A percentile compares a stretch with the other conserved stretches of the same genome.
These are phyloP conservation scores for Aspergillus indologenus DNA, from an alignment of 495 filamentous ascomycete genomes.

Conservation along the genomic window DNA sequence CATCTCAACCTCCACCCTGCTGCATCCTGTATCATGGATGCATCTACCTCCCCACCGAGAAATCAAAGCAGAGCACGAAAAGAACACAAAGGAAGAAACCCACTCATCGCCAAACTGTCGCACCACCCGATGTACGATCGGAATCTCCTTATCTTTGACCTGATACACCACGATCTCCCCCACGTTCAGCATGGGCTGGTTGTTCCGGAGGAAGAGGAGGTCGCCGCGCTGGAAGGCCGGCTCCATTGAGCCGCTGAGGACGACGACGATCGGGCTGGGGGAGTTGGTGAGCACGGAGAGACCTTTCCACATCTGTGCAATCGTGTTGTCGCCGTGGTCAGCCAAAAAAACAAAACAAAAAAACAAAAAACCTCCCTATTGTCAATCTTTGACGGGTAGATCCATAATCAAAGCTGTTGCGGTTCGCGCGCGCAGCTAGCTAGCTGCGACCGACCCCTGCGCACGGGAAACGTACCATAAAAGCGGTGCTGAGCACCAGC, in stretches of 20 bases:
- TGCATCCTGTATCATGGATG: not conserved
- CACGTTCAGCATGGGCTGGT: conserved; percentile 62
- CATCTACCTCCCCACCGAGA: not conserved
- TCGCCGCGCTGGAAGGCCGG: conserved; percentile 96
- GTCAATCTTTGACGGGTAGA: too few relatives aligned
- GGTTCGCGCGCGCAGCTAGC: not conserved
- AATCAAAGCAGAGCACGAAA: not conserved
- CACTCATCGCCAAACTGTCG: conserved; percentile 60
- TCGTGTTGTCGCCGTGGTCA: not conserved
- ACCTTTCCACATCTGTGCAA: conserved; percentile 82
- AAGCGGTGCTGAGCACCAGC: conserved; percentile 88
- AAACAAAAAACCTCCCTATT: too few relatives aligned
- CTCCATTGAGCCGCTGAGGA: conserved; percentile 93
- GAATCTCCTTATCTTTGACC: conserved; percentile 70
- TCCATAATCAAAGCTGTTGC: too few relatives aligned
- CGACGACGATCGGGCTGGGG: conserved; percentile 91
- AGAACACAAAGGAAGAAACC: not conserved
- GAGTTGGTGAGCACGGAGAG: conserved; percentile 83
- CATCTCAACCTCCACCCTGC: too few relatives aligned
- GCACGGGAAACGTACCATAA: conserved; percentile 58
- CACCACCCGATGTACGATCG: conserved; percentile 88
- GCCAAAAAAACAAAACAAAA: too few relatives aligned
- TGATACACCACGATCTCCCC: conserved; percentile 97
- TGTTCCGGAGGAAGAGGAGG: conserved; percentile 91
- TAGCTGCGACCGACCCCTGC: not conserved